These are phyloP conservation scores for Rasamsonia emersonii DNA, from an alignment of 2,329 filamentous ascomycete species.

Conservation along the genomic window DNA sequence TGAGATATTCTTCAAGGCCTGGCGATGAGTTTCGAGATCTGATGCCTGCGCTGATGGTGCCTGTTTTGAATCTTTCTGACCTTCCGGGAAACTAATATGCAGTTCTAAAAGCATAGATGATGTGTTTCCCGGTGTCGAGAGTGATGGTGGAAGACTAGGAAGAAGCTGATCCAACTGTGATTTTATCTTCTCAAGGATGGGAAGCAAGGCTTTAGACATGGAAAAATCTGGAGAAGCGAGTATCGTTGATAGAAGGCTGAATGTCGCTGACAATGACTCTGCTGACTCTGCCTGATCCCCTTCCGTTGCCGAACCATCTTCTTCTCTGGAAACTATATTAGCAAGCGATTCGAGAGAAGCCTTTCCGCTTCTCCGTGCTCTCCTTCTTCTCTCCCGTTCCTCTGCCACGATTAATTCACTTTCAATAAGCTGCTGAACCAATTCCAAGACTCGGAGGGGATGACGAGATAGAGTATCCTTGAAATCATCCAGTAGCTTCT, in stretches of 20 bases:
- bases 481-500: constrained; percentile 34
- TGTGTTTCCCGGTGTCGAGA: constrained; percentile 31
- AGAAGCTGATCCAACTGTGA: constrained; percentile 27
- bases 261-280: constrained; percentile 32
- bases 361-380: constrained; percentile 10
- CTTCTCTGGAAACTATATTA: constrained; percentile 21
- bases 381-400: constrained; percentile 4
- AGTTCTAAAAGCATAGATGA: constrained; percentile 36
- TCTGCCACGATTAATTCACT: constrained; percentile 21
- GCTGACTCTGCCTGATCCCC: constrained; percentile 17
- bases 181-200: constrained; percentile 25
- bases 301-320: constrained; percentile 7
- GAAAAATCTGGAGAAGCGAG: constrained; percentile 34
- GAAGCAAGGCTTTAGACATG: constrained; percentile 20
- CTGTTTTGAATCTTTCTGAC: constrained; percentile 14
- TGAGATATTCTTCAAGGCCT: constrained; percentile 31
- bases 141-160: constrained; percentile 21
- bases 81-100: constrained; percentile 22
- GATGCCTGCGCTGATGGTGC: constrained; percentile 17
- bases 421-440: constrained; percentile 34
- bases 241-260: constrained; percentile 36
- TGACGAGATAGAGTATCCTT: constrained; percentile 34
- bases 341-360: constrained; percentile 28
- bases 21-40: constrained; percentile 33
- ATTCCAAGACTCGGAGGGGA: constrained; percentile 31